Evolutionary conservation across 495 filamentous ascomycete genomes (phyloP), one percentile per base, ranked within the genome.

Genomic region (Penicillium verhagenii): DNA sequence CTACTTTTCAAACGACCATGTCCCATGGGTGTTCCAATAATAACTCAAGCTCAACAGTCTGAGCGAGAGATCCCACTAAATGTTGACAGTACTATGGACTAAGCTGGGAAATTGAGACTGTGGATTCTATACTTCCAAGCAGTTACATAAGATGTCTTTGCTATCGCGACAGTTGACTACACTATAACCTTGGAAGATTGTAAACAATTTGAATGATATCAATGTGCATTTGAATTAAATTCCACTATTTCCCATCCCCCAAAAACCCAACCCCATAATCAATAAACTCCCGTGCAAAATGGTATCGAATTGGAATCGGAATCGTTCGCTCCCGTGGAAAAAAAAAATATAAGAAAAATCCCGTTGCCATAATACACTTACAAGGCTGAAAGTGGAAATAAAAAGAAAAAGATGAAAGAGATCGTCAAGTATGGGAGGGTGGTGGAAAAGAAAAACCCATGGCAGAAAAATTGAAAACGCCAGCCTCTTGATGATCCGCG

Each of bases 221-320:
- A n/a, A n/a, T n/a, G 55, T 58, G 49, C 54, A 63, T 66, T 66
- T 63, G 52, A 51, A 54, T 33, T 57, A 53, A 44, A 47, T 44
- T 46, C 13, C 53, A 52, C 40, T 59, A 67, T 67, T 66, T 67
- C 57, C 64, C 60, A 18, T 51, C 42, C 52, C 57, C 33, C 45
- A 42, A 42, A 49, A 47, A 35, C 13, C 33, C 44, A 52, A 29
- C 45, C 56, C 44, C 47, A 5, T 35, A 6, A 13, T n/a, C 6
- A 50, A 37, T 42, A 58, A 61, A 70, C 70, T 63, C 72, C 70
- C 71, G 57, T 72, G 67, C 64, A 72, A 64, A 71, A 70, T 75
- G 72, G 72, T 75, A 75, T 75, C 72, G 67, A 74, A 61, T 73
- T 57, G 60, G 63, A 66, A 54, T 57, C 60, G 59, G 63, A 59